phyloP scores from a whole-genome alignment of 2,329 filamentous ascomycete species.

The Pleoardoris graminearum region DNA sequence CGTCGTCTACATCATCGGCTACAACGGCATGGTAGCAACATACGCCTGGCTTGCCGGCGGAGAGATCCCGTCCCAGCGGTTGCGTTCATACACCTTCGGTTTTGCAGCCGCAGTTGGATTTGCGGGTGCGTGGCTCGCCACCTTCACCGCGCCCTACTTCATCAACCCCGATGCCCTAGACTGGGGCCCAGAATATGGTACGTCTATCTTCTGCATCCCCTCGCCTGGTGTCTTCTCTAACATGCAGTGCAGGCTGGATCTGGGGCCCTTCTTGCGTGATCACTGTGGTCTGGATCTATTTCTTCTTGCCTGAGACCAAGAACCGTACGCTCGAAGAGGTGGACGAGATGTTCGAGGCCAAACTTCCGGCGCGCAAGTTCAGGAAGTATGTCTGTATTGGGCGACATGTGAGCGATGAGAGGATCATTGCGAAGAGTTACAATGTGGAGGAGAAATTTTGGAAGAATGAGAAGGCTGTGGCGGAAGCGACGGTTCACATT shows the following conservation, averaged over 20 bases:
- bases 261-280: constrained; percentile 47
- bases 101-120: constrained; percentile 58
- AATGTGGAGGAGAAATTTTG: constrained; percentile 17
- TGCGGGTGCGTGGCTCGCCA: constrained; percentile 60
- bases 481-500: constrained; percentile 16
- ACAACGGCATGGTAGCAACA: constrained; percentile 59
- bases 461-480: constrained; percentile 25
- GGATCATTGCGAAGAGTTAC: constrained; percentile 11
- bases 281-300: constrained; percentile 37
- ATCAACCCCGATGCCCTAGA: constrained; percentile 60
- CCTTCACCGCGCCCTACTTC: constrained; percentile 62
- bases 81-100: constrained; percentile 62
- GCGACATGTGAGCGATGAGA: constrained; percentile 18
- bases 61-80: constrained; percentile 60
- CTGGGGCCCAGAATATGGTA: constrained; percentile 61
- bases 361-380: constrained; percentile 34
- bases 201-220: background rate
- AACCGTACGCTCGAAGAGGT: constrained; percentile 45
- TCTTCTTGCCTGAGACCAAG: constrained; percentile 43
- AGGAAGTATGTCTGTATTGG: constrained; percentile 37
- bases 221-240: background rate
- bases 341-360: constrained; percentile 41
- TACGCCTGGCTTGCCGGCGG: constrained; percentile 63
- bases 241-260: constrained; percentile 29
- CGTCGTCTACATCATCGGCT: constrained; percentile 58